Conservation (phyloP, 2,329 filamentous ascomycete species). For the Alternaria longipes region DNA sequence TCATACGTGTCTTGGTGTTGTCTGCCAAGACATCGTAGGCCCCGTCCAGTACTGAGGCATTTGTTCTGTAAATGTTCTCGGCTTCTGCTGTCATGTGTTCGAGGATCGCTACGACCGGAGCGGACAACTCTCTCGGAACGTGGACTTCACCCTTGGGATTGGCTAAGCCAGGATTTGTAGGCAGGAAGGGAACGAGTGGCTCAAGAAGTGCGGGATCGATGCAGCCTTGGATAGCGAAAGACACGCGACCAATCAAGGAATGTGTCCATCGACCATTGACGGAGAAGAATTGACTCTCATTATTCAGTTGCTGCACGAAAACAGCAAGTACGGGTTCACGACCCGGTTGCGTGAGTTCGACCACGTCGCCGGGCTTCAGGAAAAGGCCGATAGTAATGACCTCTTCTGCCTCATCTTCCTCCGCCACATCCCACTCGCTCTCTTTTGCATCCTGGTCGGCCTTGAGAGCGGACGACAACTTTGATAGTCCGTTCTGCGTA, state of each 20-base stretch:
- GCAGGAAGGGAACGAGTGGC: conserved; percentile 62
- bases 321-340: conserved; percentile 59
- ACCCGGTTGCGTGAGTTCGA: conserved; percentile 53
- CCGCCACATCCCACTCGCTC: conserved; percentile 29
- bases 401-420: conserved; percentile 41
- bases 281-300: conserved; percentile 59
- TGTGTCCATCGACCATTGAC: conserved; percentile 61
- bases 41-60: conserved; percentile 59
- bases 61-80: conserved; percentile 58
- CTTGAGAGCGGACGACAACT: conserved; percentile 31
- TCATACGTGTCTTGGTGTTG: conserved; percentile 55
- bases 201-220: conserved; percentile 57
- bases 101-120: conserved; percentile 56
- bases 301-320: conserved; percentile 56
- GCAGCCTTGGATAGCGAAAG: conserved; percentile 61
- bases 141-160: conserved; percentile 46
- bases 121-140: conserved; percentile 58
- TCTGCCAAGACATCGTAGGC: conserved; percentile 60
- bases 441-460: conserved; percentile 34
- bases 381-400: conserved; percentile 49
- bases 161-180: conserved; percentile 45
- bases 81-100: conserved; percentile 55
- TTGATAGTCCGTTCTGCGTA: conserved; percentile 37
- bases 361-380: conserved; percentile 59
- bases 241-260: conserved; percentile 49